Conservation (phyloP, 1,139 yeast genomes). For the Geotrichum reessii region DNA sequence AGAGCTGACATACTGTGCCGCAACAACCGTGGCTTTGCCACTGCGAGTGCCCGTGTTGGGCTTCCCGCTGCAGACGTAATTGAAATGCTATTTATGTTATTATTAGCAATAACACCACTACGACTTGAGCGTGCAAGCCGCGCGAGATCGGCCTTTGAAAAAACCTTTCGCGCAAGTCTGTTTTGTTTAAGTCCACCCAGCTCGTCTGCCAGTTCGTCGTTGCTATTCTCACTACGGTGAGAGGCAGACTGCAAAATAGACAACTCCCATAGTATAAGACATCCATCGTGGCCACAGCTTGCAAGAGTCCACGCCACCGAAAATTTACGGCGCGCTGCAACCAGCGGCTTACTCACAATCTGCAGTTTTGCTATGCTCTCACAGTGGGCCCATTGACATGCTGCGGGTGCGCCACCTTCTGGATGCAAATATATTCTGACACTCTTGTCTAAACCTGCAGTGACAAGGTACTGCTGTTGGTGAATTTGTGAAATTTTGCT, state of each 20-base stretch:
- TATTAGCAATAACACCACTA: neutral
- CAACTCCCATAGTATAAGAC: conserved; percentile 29
- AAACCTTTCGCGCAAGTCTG: conserved; percentile 26
- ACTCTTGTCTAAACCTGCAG: conserved; percentile 54
- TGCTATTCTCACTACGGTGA: neutral
- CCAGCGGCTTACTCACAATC: conserved; percentile 19
- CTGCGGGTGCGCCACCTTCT: conserved; percentile 43
- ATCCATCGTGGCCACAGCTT: conserved; percentile 31
- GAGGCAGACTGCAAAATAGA: neutral
- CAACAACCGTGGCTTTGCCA: neutral
- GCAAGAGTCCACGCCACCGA: conserved; percentile 25
- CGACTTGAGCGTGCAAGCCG: conserved; percentile 2
- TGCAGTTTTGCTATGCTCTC: conserved; percentile 48
- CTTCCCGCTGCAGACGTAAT: neutral
- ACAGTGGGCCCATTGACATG: conserved; percentile 62
- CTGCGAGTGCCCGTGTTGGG: neutral
- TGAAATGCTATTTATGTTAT: no score
- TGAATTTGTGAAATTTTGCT: neutral
- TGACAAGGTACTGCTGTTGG: conserved; percentile 35
- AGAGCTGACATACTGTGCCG: conserved; percentile 7
- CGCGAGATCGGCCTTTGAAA: conserved; percentile 21
- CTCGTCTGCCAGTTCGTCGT: neutral
- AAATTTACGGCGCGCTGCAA: conserved; percentile 15
- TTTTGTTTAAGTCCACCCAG: neutral
- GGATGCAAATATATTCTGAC: conserved; percentile 45